Percentiles rank a stretch among this genome's conserved stretches.
Conservation (phyloP, 768 basidiomycete genomes). For the Mycena polygramma region DNA sequence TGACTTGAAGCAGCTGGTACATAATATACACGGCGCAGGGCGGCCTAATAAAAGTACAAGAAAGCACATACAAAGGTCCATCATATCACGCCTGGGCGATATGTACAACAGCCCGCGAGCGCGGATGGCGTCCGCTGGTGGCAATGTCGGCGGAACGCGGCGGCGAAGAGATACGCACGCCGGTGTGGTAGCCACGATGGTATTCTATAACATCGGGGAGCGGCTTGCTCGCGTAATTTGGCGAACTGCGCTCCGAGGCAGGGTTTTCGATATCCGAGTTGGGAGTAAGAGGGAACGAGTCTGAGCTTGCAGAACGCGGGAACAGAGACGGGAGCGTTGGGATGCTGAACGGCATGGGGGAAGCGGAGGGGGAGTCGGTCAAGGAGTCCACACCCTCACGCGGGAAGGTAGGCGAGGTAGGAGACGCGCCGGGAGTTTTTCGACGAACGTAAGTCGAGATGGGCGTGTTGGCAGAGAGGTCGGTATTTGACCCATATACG, state of each 20-base stretch:
- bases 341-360: conserved; percentile 68
- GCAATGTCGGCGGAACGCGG: conserved; percentile 48
- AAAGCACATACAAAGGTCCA: conserved; percentile 18
- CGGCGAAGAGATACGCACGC: conserved; percentile 60
- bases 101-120: conserved; percentile 47
- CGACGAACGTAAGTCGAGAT: conserved; percentile 87
- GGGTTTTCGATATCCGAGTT: conserved; percentile 50
- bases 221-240: conserved; percentile 38
- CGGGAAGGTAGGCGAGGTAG: conserved; percentile 75
- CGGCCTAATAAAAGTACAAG: conserved; percentile 33
- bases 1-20: conserved; percentile 7
- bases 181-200: conserved; percentile 55
- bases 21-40: conserved; percentile 11
- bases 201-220: conserved; percentile 48
- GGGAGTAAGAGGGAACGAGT: conserved; percentile 58
- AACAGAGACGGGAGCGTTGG: conserved; percentile 74
- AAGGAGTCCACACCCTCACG: conserved; percentile 57
- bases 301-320: conserved; percentile 58
- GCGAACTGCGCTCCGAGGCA: conserved; percentile 38
- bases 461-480: conserved; percentile 75
- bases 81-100: conserved; percentile 43
- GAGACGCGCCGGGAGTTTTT: conserved; percentile 81
- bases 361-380: conserved; percentile 52
- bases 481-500: conserved; percentile 62
- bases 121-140: conserved; percentile 43